Percentiles rank a stretch among this genome's conserved stretches.
Evolutionary conservation across 176 grass and related monocot genomes (phyloP).

Genomic region (Aegilops bicornis): DNA sequence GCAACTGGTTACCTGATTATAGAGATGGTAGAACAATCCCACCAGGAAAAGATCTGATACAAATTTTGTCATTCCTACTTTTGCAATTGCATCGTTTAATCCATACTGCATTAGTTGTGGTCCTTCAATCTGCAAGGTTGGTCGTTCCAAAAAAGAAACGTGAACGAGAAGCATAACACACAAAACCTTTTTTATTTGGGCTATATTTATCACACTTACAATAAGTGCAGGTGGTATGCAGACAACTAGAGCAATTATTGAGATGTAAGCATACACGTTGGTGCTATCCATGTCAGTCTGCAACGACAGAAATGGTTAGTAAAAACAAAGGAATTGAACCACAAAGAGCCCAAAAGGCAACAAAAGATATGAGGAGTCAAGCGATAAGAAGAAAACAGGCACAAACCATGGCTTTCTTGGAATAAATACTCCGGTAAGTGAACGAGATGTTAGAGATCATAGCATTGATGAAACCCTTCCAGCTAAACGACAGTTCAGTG

Average conservation of each 20-base stretch:
- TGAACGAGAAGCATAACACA: constrained; percentile 6
- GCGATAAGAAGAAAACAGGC: constrained; percentile 10
- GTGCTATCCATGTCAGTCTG: constrained; percentile 99
- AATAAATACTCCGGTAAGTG: constrained; percentile 99
- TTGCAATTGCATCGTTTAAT: constrained; percentile 79
- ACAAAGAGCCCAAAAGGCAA: background rate
- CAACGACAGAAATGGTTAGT: constrained; percentile 33
- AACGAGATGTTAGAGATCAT: constrained; percentile 99
- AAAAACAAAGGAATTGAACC: background rate
- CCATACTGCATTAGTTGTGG: constrained; percentile 79
- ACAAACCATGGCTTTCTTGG: constrained; percentile 99
- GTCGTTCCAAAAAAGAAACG: background rate
- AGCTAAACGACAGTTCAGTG: constrained; percentile 97
- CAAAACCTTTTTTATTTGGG: background rate
- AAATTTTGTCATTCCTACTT: constrained; percentile 83
- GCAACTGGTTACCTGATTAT: constrained; percentile 80
- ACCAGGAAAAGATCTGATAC: constrained; percentile 85
- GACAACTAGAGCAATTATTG: constrained; percentile 90
- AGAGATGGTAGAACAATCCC: constrained; percentile 98
- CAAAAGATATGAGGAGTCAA: constrained; percentile 7
- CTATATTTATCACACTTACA: constrained; percentile 51
- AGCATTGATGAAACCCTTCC: constrained; percentile 93
- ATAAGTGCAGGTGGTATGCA: constrained; percentile 91
- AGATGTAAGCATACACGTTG: constrained; percentile 96
- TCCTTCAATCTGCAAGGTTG: constrained; percentile 74